Base-by-base conservation (phyloP, 352 stramenopile species). In the Phytophthora cactorum region DNA sequence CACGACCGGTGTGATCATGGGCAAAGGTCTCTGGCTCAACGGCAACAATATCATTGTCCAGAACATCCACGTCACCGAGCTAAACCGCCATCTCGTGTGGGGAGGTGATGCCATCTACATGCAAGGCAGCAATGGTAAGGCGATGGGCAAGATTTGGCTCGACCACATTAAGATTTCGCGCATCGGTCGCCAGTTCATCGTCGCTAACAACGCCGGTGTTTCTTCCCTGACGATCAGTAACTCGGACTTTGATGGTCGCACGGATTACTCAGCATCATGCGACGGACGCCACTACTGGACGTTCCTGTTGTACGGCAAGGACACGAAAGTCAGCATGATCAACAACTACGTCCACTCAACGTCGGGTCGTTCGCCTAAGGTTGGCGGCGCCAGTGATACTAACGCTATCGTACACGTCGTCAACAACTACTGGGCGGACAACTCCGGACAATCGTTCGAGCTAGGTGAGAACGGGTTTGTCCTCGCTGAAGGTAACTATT, bases 21-120 rank as follows among this genome's bases (percentile, higher is more conserved):
- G 73, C 66, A 84, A 84, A 50, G 77, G 77, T 2, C 22, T 82
- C 10, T 70, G 49, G 44, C 54, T 83, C 27, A 59, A 51, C 11
- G 74, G 75, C 34, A 28, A 77, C 52, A 86, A 83, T 53, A 73
- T 86, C 38, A 86, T 86, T 25, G 31, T 86, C 22, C 75, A 86
- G 49, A 83, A 86, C 49, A 59, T 86, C 44, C 67, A 86, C 64
- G 80, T 86, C 58, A 83, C 72, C 6, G 67, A 86, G 56, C 55
- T 86, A 17, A 86, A 84, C 74, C 78, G 58, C 15, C 75, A 84
- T 49, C 31, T 81, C 1, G 71, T 86, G 34, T 77, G 70, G 70
- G 70, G 70, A 5, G 70, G 70, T 3, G 70, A 77, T 9, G 70
- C 65, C 45, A 77, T 77, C 32, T 72, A 72, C 52, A 58, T 75